phyloP scores from a whole-genome alignment of 1,139 yeast genomes.

The Zygosaccharomyces pseudobailii region DNA sequence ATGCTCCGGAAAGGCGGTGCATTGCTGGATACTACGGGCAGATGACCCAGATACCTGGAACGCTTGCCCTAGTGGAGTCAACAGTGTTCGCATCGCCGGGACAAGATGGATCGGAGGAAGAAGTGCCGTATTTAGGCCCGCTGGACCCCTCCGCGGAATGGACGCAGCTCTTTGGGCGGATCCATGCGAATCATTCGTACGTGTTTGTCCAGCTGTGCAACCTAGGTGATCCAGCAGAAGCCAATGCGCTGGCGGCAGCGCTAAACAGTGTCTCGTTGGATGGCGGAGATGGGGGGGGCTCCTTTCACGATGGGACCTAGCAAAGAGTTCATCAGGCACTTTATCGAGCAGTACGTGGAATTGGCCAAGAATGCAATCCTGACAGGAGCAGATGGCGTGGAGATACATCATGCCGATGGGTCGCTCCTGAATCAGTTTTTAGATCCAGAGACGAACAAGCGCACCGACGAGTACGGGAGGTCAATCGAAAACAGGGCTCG shows the following conservation, averaged over 20 bases:
- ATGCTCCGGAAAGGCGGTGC: conserved; percentile 36
- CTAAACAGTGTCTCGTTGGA: conserved; percentile 25
- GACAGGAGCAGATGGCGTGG: conserved; percentile 41
- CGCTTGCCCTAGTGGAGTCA: conserved; percentile 43
- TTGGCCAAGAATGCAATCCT: conserved; percentile 32
- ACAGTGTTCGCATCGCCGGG: conserved; percentile 38
- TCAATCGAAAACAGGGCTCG: conserved; percentile 37
- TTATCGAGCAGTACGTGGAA: conserved; percentile 22
- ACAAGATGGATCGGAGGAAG: conserved; percentile 35
- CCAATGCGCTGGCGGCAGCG: conserved; percentile 21
- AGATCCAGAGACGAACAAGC: conserved; percentile 35
- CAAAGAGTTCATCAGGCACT: conserved; percentile 21
- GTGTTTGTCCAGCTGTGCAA: conserved; percentile 40
- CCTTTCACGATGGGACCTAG: conserved; percentile 13
- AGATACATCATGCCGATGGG: conserved; percentile 38
- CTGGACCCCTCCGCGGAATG: conserved; percentile 40
- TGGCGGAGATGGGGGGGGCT: conserved; percentile 21
- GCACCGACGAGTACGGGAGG: conserved; percentile 44
- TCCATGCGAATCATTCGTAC: conserved; percentile 38
- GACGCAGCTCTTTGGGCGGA: conserved; percentile 35
- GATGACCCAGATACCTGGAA: conserved; percentile 51
- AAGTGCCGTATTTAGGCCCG: conserved; percentile 37
- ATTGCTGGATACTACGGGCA: conserved; percentile 48
- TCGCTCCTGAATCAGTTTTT: conserved; percentile 37
- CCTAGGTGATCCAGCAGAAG: conserved; percentile 38